Base-by-base conservation (phyloP, 2,329 filamentous ascomycete species). In the Cordyceps fumosorosea region DNA sequence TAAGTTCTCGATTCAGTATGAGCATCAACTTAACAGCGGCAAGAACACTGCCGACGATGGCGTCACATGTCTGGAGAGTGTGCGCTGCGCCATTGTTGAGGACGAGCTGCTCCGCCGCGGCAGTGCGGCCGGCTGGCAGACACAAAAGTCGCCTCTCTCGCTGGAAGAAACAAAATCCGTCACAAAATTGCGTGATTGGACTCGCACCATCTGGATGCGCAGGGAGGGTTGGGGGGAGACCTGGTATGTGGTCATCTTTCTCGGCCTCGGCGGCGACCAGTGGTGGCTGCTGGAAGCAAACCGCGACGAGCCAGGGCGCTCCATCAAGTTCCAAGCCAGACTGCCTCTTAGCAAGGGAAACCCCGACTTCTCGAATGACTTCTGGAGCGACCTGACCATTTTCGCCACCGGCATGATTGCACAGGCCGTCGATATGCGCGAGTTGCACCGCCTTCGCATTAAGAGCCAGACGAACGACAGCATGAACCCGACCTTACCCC, bases 281-380 rank as follows among this genome's bases (percentile, higher is more conserved):
- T 96, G 90, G 90, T 93, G 88, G 86, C 77, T 93, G 64, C 78
- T 91, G 60, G 82, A 88, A 73, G 73, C 84, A 81, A 86, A 70
- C 58, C 69, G 68, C 20, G 65, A 66, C 29, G 66, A 68, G 37
- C 57, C 68, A 22, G 66, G 65, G 22, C 71, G 70, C 20, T 56
- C 65, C 3, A 61, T 70, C 50, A 71, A 66, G 53, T 70, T 75
- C 18, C 74, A 76, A 64, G 72, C 76, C 32, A 74, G 71, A 62
- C 69, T 84, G 57, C 77, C 76, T 34, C 74, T 83, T 52, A 75
- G 72, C 26, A 76, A 75, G 51, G 76, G 74, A 22, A 72, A 78
- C 40, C 76, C 80, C 34, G 75, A 78, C 56, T 69, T 81, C 56
- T 77, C 78, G 29, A 77, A 80, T 37, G 65, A 67, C 4, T 84